Evolutionary conservation across 2,329 filamentous ascomycete species (phyloP).

Genomic region (Aspergillus neotritici): DNA sequence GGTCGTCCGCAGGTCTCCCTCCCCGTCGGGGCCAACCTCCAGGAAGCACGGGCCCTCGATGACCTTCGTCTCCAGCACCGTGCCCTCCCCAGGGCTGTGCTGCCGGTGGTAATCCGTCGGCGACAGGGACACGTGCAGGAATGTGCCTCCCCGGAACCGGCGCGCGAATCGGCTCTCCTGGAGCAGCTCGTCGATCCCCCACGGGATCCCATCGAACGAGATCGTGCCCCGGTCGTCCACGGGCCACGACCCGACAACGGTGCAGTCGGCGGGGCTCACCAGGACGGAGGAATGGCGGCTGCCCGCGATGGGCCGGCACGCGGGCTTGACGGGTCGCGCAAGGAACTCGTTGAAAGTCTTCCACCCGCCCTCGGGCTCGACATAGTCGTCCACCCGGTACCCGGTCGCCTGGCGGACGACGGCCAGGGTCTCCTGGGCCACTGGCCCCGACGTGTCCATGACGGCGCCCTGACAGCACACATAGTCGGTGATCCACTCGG

Average conservation of each 20-base stretch:
- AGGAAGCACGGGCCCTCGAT: constrained; percentile 3
- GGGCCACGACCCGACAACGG: neutral
- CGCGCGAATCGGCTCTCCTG: neutral
- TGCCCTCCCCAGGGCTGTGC: neutral
- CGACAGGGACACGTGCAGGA: neutral
- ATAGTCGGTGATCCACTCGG: constrained; percentile 9
- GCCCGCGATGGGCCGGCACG: neutral
- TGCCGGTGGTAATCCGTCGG: neutral
- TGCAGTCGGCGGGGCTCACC: neutral
- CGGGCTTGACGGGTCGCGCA: constrained; percentile 1
- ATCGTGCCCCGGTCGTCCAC: constrained; percentile 3
- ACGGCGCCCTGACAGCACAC: constrained; percentile 5
- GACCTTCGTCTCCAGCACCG: constrained; percentile 1
- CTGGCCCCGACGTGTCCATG: constrained; percentile 8
- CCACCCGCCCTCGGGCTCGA: constrained; percentile 6
- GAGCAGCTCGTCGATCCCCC: neutral
- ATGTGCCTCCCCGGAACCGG: neutral
- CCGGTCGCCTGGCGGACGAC: constrained; percentile 5
- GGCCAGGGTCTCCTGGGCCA: neutral
- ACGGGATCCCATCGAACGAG: neutral
- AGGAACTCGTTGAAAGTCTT: constrained; percentile 13
- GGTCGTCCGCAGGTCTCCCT: neutral
- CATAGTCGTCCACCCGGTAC: constrained; percentile 2
- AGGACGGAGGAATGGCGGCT: neutral
- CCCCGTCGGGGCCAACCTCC: neutral